These are phyloP conservation scores for Thymus mandschuricus DNA, from an alignment of 257 asterid species.

Conservation along the genomic window DNA sequence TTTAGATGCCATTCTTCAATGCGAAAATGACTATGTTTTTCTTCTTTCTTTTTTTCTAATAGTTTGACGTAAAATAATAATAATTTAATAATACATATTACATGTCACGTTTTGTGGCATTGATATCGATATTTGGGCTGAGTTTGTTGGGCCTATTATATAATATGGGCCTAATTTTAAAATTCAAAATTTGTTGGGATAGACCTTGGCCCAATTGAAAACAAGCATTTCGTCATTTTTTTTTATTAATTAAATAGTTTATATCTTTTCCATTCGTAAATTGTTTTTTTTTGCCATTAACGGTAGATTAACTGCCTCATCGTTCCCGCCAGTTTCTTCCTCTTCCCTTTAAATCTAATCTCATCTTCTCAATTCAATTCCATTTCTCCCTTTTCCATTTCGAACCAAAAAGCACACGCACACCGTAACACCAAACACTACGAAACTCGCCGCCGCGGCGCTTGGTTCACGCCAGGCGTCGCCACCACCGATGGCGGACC, in stretches of 20 bases:
- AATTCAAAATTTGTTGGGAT: too few relatives aligned
- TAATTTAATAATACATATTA: too few relatives aligned
- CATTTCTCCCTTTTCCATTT: background rate
- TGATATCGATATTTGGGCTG: too few relatives aligned
- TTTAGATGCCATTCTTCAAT: constrained; percentile 11
- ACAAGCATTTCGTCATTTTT: too few relatives aligned
- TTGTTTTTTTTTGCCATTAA: constrained; percentile 4
- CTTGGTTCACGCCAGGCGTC: constrained; percentile 66
- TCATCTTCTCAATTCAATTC: background rate
- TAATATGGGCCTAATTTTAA: too few relatives aligned
- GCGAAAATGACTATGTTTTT: constrained; percentile 24
- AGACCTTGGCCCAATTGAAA: too few relatives aligned
- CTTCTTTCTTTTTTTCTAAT: too few relatives aligned
- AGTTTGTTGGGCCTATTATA: too few relatives aligned
- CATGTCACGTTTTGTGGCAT: too few relatives aligned
- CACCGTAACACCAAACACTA: background rate
- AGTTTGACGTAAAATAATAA: too few relatives aligned
- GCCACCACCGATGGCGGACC: constrained; percentile 47
- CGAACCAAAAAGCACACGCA: background rate
- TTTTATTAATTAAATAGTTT: background rate
- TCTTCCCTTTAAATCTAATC: background rate
- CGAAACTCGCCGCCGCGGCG: constrained; percentile 37
- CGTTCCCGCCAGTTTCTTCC: constrained; percentile 40
- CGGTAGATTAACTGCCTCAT: constrained; percentile 46
- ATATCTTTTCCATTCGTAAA: too few relatives aligned